A percentile compares a stretch with the other conserved stretches of the same genome.
These are phyloP conservation scores for Kwoniella botswanensis DNA, from an alignment of 768 basidiomycete species.

Conservation along the genomic window DNA sequence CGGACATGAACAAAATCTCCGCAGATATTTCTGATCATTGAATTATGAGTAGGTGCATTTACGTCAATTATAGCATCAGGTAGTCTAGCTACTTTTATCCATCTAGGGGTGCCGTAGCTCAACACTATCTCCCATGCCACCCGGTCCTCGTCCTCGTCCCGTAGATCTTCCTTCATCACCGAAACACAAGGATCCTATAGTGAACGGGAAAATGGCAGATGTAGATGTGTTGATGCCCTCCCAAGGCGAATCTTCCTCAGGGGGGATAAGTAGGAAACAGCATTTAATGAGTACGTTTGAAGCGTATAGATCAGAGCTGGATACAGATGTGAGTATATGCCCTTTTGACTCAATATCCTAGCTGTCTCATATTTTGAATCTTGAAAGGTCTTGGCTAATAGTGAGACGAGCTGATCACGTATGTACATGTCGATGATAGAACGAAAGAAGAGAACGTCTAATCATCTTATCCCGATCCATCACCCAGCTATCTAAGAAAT, in stretches of 20 bases:
- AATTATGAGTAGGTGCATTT: not conserved
- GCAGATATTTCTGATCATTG: not conserved
- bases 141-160: not conserved
- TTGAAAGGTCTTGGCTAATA: too few relatives aligned
- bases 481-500: slow-evolving; percentile 88
- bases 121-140: not conserved
- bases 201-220: slow-evolving; percentile 16
- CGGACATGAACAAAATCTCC: not conserved
- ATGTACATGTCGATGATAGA: slow-evolving; percentile 58
- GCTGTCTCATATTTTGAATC: too few relatives aligned
- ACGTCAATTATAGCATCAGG: not conserved
- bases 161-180: not conserved
- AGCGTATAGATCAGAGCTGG: slow-evolving; percentile 44
- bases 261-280: slow-evolving; percentile 34
- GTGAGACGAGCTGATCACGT: not conserved
- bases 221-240: slow-evolving; percentile 40
- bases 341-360: too few relatives aligned
- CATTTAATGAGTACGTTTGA: slow-evolving; percentile 49
- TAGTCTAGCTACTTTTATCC: too few relatives aligned
- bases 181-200: not conserved
- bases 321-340: slow-evolving; percentile 42
- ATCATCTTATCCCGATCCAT: slow-evolving; percentile 88
- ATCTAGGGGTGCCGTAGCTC: not conserved
- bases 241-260: slow-evolving; percentile 32
- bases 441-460: slow-evolving; percentile 85